These are phyloP conservation scores for Catenaria anguillulae DNA, from an alignment of 371 early-diverging fungal genomes.

Conservation along the genomic window DNA sequence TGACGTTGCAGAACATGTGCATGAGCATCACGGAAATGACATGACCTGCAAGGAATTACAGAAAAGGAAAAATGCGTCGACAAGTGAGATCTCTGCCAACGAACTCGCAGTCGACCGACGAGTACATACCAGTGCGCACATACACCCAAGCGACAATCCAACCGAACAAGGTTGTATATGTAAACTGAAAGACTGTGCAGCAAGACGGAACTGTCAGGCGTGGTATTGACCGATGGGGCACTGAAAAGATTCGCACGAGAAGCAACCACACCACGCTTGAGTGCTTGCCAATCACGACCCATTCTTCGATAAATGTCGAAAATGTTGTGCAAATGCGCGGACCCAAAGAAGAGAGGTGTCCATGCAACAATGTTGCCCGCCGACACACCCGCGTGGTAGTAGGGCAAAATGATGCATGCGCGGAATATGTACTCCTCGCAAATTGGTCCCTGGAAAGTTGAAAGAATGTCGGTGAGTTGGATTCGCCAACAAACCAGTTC, in stretches of 20 bases:
- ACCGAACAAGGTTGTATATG: conserved; percentile 40
- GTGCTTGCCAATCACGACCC: conserved; percentile 9
- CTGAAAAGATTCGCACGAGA: too few species aligned
- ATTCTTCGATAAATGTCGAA: conserved; percentile 11
- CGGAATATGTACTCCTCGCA: conserved; percentile 30
- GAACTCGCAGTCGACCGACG: too few species aligned
- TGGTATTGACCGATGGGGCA: too few species aligned
- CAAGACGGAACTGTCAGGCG: too few species aligned
- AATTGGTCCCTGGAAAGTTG: conserved; percentile 19
- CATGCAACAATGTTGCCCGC: conserved; percentile 10
- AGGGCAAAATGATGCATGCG: conserved; percentile 21
- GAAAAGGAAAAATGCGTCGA: too few species aligned
- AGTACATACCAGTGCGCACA: conserved; percentile 18
- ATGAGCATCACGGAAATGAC: conserved; percentile 20
- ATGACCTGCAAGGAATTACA: conserved; percentile 9
- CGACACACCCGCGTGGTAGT: conserved; percentile 10
- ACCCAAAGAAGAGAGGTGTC: conserved; percentile 25
- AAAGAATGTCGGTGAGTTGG: background rate
- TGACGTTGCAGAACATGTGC: conserved; percentile 36
- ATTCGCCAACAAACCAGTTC: background rate
- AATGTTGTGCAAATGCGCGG: conserved; percentile 26
- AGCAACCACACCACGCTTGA: conserved; percentile 8
- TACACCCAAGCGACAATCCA: conserved; percentile 30
- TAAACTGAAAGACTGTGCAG: conserved; percentile 25
- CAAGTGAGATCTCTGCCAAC: too few species aligned